These are phyloP conservation scores for Backusella liffmaniae DNA, from an alignment of 192 early-diverging fungal genomes.

Conservation along the genomic window DNA sequence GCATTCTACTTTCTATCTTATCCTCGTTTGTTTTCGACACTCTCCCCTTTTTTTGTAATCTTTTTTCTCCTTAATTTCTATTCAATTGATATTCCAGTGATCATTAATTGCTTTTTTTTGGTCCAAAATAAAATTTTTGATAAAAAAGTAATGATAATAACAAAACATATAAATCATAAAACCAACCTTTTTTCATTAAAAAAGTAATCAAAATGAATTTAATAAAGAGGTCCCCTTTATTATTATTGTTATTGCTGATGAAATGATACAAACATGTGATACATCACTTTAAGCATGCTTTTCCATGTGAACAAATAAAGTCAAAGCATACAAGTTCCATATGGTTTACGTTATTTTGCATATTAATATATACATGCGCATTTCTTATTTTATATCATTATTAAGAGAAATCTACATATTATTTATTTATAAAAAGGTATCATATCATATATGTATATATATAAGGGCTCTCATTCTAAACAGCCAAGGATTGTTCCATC, in stretches of 20 bases:
- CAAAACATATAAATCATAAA: no score
- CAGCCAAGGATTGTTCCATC: conserved; percentile 61
- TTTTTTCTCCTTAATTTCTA: neutral
- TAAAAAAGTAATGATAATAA: neutral
- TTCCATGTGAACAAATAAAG: neutral
- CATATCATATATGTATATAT: conserved; percentile 1
- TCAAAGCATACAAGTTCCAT: neutral
- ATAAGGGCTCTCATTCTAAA: neutral
- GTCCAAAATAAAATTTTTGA: neutral
- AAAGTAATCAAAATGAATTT: no score
- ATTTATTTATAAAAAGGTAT: neutral
- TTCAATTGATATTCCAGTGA: neutral
- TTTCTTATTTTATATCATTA: no score
- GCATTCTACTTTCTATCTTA: neutral
- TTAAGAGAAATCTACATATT: neutral
- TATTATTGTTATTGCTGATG: neutral
- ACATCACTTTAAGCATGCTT: neutral
- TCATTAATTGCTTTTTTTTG: neutral
- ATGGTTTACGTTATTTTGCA: neutral
- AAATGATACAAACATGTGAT: neutral
- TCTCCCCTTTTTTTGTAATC: neutral
- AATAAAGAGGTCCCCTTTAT: no score
- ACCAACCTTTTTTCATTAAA: no score
- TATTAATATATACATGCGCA: no score
- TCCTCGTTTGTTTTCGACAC: neutral